Base-by-base conservation (phyloP, 1,139 yeast species). In the Suhomyces panamericanus region DNA sequence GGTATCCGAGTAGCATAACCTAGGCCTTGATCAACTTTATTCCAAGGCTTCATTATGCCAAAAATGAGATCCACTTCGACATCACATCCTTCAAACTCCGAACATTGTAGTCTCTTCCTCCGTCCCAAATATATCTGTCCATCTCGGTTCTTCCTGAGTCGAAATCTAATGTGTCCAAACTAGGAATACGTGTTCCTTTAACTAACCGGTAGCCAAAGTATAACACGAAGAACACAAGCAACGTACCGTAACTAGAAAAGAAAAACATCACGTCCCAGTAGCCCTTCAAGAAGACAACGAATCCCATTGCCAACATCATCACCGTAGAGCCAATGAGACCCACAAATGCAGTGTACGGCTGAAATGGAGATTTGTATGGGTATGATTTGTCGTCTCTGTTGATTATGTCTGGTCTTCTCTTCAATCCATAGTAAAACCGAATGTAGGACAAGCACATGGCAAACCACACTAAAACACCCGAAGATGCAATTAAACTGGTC, bases 131-230 rank as follows among this genome's bases (percentile, higher is more conserved):
- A 50, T 77, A 79, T 40, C 85, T 63, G 58, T 83, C 89, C 65
- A 81, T 78, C 56, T 86, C 95, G 41, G 90, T 76, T 56, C 95
- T 73, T 2, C 95, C 95, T 0, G 87, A 77, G 58, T 86, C 95
- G 52, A 85, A 73, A 60, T 88, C 95, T 46, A 88, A 63, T 22
- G 83, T 80, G 49, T 83, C 87, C 41, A 87, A 66, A 44, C 87
- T 77, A 20, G 77, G 81, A 12, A 78, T 64, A 39, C 80, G 72
- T 1, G 88, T 78, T 12, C 85, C 78, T 51, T 78, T 75, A 14
- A 78, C 56, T 4, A 78, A 33, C 55, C 80, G 80, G 63, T 85
- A 87, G 1, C 76, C 76, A 15, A 75, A 30, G 57, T 81, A 86
- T 37, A 85, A 74, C 0, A 75, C 53, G 0, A 70, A 63, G 58